phyloP scores from a whole-genome alignment of 164 flowering plant genomes.

The Berberis vulgaris region DNA sequence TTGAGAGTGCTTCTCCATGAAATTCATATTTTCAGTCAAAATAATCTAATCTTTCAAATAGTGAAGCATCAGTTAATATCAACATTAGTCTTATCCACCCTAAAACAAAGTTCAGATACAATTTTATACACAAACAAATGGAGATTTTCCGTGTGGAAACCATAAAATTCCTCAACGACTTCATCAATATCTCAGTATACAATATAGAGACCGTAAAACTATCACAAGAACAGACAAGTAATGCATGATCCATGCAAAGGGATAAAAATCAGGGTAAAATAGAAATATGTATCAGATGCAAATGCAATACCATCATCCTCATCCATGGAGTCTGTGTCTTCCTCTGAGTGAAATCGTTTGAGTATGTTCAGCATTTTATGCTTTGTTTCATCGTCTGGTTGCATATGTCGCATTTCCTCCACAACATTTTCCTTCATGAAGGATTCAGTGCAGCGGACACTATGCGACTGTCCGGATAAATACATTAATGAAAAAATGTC shows the following conservation, averaged over 20 bases:
- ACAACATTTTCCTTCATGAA: conserved; percentile 95
- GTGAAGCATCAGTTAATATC: neutral
- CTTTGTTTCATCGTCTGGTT: conserved; percentile 60
- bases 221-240: too few species aligned
- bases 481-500: neutral
- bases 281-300: neutral
- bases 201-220: too few species aligned
- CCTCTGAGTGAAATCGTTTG: conserved; percentile 59
- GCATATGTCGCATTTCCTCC: conserved; percentile 55
- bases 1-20: too few species aligned
- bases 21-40: too few species aligned
- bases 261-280: neutral
- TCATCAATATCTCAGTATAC: too few species aligned
- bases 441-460: conserved; percentile 77
- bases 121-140: too few species aligned
- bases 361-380: conserved; percentile 79
- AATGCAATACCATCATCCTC: conserved; percentile 40
- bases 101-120: neutral
- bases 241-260: neutral
- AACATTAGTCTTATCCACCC: neutral
- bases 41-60: neutral
- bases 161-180: too few species aligned
- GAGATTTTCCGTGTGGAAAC: too few species aligned
- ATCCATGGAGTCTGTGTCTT: conserved; percentile 36
- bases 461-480: conserved; percentile 24